Evolutionary conservation across 495 filamentous ascomycete genomes (phyloP).

Genomic region (Podospora appendiculata): DNA sequence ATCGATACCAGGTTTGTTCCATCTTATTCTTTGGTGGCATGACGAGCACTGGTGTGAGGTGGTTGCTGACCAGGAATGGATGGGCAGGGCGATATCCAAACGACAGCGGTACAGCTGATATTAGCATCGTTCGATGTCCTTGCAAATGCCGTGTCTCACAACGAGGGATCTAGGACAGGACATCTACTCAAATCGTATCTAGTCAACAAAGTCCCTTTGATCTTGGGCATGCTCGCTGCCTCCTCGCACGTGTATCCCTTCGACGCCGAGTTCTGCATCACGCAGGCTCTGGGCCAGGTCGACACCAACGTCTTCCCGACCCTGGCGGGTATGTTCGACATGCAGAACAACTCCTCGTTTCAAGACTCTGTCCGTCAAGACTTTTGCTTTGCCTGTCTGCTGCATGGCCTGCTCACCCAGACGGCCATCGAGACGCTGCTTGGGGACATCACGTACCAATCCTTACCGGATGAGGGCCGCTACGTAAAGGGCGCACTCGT

Average conservation of each 20-base stretch:
- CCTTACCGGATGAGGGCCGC: constrained; percentile 62
- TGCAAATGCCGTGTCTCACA: constrained; percentile 75
- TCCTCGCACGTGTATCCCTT: constrained; percentile 50
- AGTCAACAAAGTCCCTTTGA: constrained; percentile 83
- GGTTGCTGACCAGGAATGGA: background rate
- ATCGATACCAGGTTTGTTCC: constrained; percentile 53
- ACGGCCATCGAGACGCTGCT: constrained; percentile 70
- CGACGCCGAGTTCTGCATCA: constrained; percentile 70
- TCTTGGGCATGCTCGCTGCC: constrained; percentile 57
- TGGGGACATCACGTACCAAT: constrained; percentile 80
- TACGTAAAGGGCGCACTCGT: constrained; percentile 73
- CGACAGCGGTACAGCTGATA: constrained; percentile 72
- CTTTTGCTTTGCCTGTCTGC: constrained; percentile 83
- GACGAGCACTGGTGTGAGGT: background rate
- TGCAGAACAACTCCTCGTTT: constrained; percentile 58
- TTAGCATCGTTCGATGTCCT: constrained; percentile 83
- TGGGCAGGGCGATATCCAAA: constrained; percentile 60
- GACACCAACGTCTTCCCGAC: constrained; percentile 76
- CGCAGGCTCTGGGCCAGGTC: constrained; percentile 65
- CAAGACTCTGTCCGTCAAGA: constrained; percentile 84
- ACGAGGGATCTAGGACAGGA: constrained; percentile 61
- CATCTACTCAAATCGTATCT: constrained; percentile 84
- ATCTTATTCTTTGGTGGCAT: background rate
- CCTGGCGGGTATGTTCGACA: constrained; percentile 72
- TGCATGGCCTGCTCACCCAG: constrained; percentile 75